Base-by-base conservation (phyloP, 495 filamentous ascomycete species). In the Mytilinidion resinicola region DNA sequence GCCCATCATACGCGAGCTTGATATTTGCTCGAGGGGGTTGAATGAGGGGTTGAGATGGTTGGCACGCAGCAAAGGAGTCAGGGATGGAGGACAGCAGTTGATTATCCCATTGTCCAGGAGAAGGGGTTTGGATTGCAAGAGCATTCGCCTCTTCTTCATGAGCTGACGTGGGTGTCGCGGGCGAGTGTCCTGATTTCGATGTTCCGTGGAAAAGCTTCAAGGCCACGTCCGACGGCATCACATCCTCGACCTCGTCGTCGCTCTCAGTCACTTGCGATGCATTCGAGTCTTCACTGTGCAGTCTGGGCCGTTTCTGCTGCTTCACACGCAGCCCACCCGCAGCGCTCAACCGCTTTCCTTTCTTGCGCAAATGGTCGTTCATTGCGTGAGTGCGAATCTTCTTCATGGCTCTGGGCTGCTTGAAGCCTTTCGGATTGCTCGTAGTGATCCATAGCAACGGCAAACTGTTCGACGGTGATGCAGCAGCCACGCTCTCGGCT, bases 381-480 rank as follows among this genome's bases (percentile, higher is more conserved):
- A 68, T 68, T 19, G 62, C 66, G 19, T 54, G 33, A 49, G 59
- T 60, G 39, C 66, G 66, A n/a, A 67, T 57, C 49, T 50, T 57
- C n/a, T 44, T 57, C 63, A 68, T 66, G 37, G 51, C 50, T 19
- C 48, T 51, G 14, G 37, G 34, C 3, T 51, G 21, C 51, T 59
- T 66, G 56, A 68, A 63, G 1, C 56, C 55, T 4, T 46, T 54
- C 19, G 60, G 63, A 15, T 62, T 56, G 17, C 25, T 68, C 34
- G 55, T 51, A 38, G 60, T 66, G 50, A 68, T 60, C 46, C 63
- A 68, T 7, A 39, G 42, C 0, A 68, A 41, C 51, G 15, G 44
- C 21, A 60, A 20, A 51, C 9, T 42, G 20, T 53, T 48, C 4
- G n/a, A 48, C 20, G 38, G 34, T 37, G 59, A 56, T 37, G 61